Evolutionary conservation across 257 asterid species (phyloP), one percentile per base, ranked within the genome.

Genomic region (Galeopsis tetrahit): DNA sequence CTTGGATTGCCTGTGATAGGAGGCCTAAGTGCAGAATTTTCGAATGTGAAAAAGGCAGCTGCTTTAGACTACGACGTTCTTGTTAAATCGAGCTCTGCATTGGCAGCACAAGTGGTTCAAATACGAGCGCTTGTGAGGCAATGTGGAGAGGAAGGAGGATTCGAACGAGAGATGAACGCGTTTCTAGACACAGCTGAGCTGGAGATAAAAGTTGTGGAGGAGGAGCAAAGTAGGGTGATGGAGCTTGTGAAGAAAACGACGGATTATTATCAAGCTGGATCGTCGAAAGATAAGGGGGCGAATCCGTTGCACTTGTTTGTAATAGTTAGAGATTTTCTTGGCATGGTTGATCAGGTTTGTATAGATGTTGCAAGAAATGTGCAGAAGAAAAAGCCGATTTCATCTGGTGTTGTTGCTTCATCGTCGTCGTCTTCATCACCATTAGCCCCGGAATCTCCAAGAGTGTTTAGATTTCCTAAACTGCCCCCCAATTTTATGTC

Each of bases 311-410:
- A 85, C 40, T 74, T 95, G 38, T 92, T 90, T 43, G 71, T 85
- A 0, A 88, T 92, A 2, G 88, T 92, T 7, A 85, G 75, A 36
- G 99, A 95, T 82, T 95, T 95, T 64, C 82, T 90, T 21, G 84
- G 79, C 60, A 87, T 95, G 98, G 98, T 92, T 58, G 99, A 95
- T 83, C 80, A 82, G 67, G 96, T 83, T 43, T 92, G 99, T 74
- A 65, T 90, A 51, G 98, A 90, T 4, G 90, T 92, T 48, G 82
- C 97, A 7, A 84, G 88, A 75, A 83, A 87, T 67, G 66, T 81
- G 73, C 98, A 92, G 86, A 92, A 73, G 75, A 85, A 85, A 65
- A 88, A 78, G 75, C 78, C 89, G 3, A 65, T 48, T 48, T 48
- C 90, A 6, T 72, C 82, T 4, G 61, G 62, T 32, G 78, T 61